Conservation (phyloP, 2,329 filamentous ascomycete genomes). For the Exophiala sideris region DNA sequence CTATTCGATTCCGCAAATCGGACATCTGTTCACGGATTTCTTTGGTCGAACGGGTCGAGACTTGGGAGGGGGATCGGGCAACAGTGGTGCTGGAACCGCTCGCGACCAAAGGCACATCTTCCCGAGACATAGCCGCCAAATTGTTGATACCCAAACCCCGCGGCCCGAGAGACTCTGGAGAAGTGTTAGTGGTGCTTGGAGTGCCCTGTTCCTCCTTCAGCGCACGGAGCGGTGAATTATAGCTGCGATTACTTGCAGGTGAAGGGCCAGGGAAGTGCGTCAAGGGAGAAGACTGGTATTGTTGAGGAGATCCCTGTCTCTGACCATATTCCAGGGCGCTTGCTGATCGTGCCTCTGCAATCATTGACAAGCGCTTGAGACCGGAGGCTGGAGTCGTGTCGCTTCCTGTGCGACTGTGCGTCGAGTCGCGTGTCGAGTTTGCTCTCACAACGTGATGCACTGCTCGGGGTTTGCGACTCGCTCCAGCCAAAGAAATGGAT, state of each 20-base stretch:
- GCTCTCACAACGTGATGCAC: conserved; percentile 30
- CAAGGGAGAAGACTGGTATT: conserved; percentile 7
- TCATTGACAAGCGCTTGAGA: conserved; percentile 23
- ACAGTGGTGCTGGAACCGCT: conserved; percentile 19
- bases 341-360: conserved; percentile 24
- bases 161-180: conserved; percentile 20
- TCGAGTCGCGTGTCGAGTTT: conserved; percentile 35
- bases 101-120: conserved; percentile 20
- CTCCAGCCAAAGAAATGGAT: conserved; percentile 36
- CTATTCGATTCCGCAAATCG: conserved; percentile 80
- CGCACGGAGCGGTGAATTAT: conserved; percentile 25
- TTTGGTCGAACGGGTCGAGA: conserved; percentile 25
- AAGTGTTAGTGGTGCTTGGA: conserved; percentile 25
- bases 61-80: conserved; percentile 18
- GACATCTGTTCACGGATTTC: conserved; percentile 80
- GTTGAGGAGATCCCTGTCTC: conserved; percentile 23
- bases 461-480: conserved; percentile 20
- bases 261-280: conserved; percentile 9
- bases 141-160: conserved; percentile 28
- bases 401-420: conserved; percentile 41
- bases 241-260: conserved; percentile 22
- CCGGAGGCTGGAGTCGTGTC: conserved; percentile 36
- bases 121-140: conserved; percentile 15
- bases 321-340: conserved; percentile 29
- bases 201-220: conserved; percentile 26